Conservation (phyloP, 306 rosid species). For the Aeschynomene evenia region DNA sequence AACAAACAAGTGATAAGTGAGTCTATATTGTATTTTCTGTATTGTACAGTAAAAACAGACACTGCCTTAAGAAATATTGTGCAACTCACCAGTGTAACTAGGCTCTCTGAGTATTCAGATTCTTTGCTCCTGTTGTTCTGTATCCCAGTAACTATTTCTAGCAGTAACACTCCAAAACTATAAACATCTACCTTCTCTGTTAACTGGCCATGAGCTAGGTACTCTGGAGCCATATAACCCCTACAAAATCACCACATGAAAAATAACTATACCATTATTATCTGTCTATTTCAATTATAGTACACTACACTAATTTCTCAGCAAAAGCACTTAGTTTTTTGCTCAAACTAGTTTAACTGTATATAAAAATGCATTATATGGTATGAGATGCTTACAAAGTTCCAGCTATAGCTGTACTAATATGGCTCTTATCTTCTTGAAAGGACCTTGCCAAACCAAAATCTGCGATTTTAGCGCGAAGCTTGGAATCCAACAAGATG, state of each 20-base stretch:
- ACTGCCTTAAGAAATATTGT: background rate
- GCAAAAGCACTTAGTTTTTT: background rate
- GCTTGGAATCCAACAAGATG: conserved; percentile 62
- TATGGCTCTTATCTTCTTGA: conserved; percentile 72
- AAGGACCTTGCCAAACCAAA: conserved; percentile 83
- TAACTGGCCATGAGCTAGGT: conserved; percentile 78
- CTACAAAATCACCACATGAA: conserved; percentile 31
- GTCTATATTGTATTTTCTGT: too few relatives aligned
- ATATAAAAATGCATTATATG: background rate
- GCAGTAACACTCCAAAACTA: conserved; percentile 64
- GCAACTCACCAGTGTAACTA: conserved; percentile 48
- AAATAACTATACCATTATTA: background rate
- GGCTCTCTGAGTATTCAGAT: conserved; percentile 59
- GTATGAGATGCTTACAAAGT: conserved; percentile 49
- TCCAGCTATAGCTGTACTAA: conserved; percentile 87
- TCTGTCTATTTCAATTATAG: background rate
- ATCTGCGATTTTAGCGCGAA: conserved; percentile 77
- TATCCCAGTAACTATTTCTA: conserved; percentile 60
- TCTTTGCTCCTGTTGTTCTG: conserved; percentile 66
- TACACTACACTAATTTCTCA: background rate
- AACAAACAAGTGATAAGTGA: too few relatives aligned
- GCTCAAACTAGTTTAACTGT: background rate
- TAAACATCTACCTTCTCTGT: conserved; percentile 80
- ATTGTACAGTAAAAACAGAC: too few relatives aligned
- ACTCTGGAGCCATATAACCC: conserved; percentile 89